A percentile compares a stretch with the other conserved stretches of the same genome.
These are phyloP conservation scores for Eucalyptus camaldulensis DNA, from an alignment of 345 rosid species.

Conservation along the genomic window DNA sequence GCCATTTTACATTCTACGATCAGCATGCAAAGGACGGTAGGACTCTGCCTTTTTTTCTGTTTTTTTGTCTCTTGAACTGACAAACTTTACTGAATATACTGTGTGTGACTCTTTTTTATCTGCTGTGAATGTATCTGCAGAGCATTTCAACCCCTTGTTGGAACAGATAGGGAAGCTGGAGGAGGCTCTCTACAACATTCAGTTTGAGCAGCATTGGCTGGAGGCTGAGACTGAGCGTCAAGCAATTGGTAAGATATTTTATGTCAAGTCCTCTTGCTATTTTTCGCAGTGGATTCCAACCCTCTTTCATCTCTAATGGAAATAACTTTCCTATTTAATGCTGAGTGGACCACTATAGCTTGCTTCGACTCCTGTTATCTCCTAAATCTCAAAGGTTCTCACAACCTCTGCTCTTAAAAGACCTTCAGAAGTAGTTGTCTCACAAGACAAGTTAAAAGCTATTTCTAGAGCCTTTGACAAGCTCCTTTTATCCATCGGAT, in stretches of 20 bases:
- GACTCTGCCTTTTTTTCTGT: background rate
- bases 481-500: background rate
- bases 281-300: background rate
- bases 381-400: background rate
- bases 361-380: background rate
- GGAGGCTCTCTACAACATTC: constrained; percentile 63
- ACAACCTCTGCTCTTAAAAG: background rate
- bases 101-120: background rate
- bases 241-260: constrained; percentile 19
- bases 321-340: background rate
- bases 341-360: background rate
- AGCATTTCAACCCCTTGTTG: constrained; percentile 48
- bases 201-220: constrained; percentile 72
- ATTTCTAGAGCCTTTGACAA: background rate
- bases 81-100: background rate
- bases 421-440: background rate
- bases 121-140: constrained; percentile 7
- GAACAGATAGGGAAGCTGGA: constrained; percentile 53
- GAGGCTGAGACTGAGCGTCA: constrained; percentile 75
- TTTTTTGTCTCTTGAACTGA: background rate
- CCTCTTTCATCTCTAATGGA: background rate
- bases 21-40: constrained; percentile 76
- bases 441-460: background rate
- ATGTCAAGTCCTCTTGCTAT: background rate
- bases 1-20: constrained; percentile 50